Conservation (phyloP, 257 asterid genomes). For the Capsicum chinense region DNA sequence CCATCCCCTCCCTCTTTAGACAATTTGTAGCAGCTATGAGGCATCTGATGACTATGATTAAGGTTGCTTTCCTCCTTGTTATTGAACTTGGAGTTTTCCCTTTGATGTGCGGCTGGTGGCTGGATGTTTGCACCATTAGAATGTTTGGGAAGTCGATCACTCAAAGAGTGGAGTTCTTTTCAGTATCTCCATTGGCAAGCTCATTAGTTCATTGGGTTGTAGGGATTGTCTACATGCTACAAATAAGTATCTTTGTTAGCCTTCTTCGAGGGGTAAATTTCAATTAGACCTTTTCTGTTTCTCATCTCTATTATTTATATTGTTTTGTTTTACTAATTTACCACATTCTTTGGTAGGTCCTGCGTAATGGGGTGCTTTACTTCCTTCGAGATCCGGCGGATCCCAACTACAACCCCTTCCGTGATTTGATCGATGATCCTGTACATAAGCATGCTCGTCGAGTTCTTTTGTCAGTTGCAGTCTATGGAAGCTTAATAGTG, state of each 20-base stretch:
- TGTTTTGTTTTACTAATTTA: constrained; percentile 24
- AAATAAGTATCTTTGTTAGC: constrained; percentile 98
- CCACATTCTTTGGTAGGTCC: constrained; percentile 57
- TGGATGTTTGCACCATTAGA: constrained; percentile 92
- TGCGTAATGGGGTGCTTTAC: constrained; percentile 95
- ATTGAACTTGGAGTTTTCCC: constrained; percentile 99
- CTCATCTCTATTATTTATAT: not conserved
- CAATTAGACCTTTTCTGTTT: constrained; percentile 3
- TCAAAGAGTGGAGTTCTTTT: constrained; percentile 93
- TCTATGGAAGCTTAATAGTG: constrained; percentile 95
- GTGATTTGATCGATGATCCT: constrained; percentile 98
- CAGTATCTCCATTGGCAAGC: constrained; percentile 95
- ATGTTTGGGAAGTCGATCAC: constrained; percentile 94
- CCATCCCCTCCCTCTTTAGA: constrained; percentile 89
- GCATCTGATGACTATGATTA: constrained; percentile 97
- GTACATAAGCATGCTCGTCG: constrained; percentile 99
- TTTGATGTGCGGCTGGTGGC: constrained; percentile 99
- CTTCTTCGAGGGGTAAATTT: constrained; percentile 94
- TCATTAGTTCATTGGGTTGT: constrained; percentile 98
- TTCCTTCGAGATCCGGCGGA: constrained; percentile 99
- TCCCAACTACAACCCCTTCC: constrained; percentile 98
- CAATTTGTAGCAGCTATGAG: constrained; percentile 95
- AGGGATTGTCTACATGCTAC: constrained; percentile 96
- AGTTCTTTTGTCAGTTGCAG: constrained; percentile 90
- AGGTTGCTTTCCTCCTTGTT: constrained; percentile 96